Base-by-base conservation (phyloP, 2,329 filamentous ascomycete genomes). In the Aspergillus udagawae region DNA sequence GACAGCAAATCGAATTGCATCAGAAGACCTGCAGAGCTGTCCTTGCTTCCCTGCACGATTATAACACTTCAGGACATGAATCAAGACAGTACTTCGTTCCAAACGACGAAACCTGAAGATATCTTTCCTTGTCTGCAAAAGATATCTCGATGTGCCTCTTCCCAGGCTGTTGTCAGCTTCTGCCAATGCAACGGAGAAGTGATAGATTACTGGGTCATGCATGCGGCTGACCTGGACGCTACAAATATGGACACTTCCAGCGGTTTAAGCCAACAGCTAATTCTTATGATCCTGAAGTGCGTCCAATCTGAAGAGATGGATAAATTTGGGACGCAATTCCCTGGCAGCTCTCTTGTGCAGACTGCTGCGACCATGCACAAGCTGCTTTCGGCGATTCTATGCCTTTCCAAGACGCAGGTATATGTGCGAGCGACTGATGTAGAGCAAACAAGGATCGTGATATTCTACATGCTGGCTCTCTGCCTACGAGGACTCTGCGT, bases 1-100 rank as follows among this genome's bases (percentile, higher is more conserved):
- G 45, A 47, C 14, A 56, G 55, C 14, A n/a, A 28, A 3, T 54
- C 54, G 21, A 48, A 58, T 12, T 72, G 70, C 55, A 55, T 70
- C 56, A 64, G 70, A 49, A 51, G 52, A 12, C 45, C 20, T 45
- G 53, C 58, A 25, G 53, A 63, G 20, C 45, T 69, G 28, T 62
- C 56, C 52, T 42, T 70, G 17, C 61, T 53, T 42, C 35, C n/a
- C 6, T 32, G 53, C 14, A 3, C 38, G 12, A 4, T 49, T 10
- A 52, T 55, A 20, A 44, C 57, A 28, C 4, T 7, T 21, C 41
- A 21, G 20, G 41, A 44, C 20, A n/a, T n/a, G n/a, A 21, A 25
- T 4, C 44, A 25, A 14, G 21, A 12, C 10, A 27, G 12, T 12
- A 7, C 10, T 14, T 17, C 44, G 20, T 5, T 7, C 14, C 21